Base-by-base conservation (phyloP, 805 yeast species). In the Pichia cephalocereana region DNA sequence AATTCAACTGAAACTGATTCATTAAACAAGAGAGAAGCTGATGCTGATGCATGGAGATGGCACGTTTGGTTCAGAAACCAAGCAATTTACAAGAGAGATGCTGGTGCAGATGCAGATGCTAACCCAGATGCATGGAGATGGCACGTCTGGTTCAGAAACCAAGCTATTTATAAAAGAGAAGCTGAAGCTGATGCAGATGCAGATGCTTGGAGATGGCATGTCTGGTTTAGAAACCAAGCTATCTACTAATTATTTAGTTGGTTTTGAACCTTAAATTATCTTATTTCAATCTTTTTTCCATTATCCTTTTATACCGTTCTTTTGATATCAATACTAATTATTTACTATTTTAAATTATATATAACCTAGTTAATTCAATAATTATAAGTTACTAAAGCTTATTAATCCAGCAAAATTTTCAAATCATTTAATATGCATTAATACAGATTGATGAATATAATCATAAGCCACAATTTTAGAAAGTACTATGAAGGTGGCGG, bases 81-180 rank as follows among this genome's bases (percentile, higher is more conserved):
- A 31, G 52, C 50, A 15, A 46, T 49, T 32, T 49, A 46, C 26
- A 28, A 39, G 14, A 31, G 44, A 42, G 44, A 41, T 23, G 45
- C 45, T 34, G 37, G 41, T 23, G 51, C 51, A 31, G 43, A 40
- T 17, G 45, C 52, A 14, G 46, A 40, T 32, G 45, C 52, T 9
- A 40, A 48, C 7, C 45, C 52, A 17, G 46, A 46, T n/a, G 42
- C 48, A 14, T 44, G 46, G 46, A 41, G 41, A 38, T 46, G 48
- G 48, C 51, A 40, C 44, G 28, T 8, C 8, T 38, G 43, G 38
- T 14, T 32, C 23, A 50, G 34, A 44, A 38, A 34, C 28, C 47
- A 43, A 38, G 52, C 48, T 26, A 48, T 50, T 17, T 50, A 50
- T 46, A 44, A 50, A 38, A 49, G 52, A 49, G 52, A 43, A 32